phyloP scores from a whole-genome alignment of 23 red algal species.

The Agarophyton chilense region DNA sequence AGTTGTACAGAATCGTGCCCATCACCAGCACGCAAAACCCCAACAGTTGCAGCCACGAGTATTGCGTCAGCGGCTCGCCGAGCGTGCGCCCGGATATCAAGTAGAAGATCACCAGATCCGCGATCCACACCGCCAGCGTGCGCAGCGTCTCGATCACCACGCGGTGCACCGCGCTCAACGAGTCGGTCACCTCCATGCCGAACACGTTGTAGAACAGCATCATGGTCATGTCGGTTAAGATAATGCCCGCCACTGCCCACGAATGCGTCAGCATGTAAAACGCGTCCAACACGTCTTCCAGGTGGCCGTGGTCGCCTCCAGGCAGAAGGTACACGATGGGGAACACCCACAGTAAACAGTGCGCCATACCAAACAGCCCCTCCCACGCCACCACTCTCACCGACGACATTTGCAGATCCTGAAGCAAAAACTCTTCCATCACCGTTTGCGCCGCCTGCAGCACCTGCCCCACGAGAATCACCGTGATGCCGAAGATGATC shows the following conservation, averaged over 20 bases:
- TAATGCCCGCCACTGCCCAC: slow-evolving; percentile 61
- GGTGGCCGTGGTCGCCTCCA: slow-evolving; percentile 77
- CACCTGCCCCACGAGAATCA: slow-evolving; percentile 89
- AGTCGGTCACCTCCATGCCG: slow-evolving; percentile 92
- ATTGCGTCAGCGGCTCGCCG: slow-evolving; percentile 85
- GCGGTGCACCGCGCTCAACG: slow-evolving; percentile 79
- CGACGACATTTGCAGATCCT: slow-evolving; percentile 82
- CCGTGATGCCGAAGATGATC: slow-evolving; percentile 69
- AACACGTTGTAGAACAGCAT: slow-evolving; percentile 97
- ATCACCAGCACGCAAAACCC: slow-evolving; percentile 85
- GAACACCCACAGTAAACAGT: slow-evolving; percentile 79
- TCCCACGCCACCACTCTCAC: slow-evolving; percentile 93
- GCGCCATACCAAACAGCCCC: slow-evolving; percentile 87
- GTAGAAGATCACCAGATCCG: slow-evolving; percentile 90
- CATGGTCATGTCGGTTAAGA: slow-evolving; percentile 70
- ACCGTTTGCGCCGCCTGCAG: slow-evolving; percentile 88
- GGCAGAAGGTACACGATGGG: slow-evolving; percentile 85
- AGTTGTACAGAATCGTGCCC: slow-evolving; percentile 90
- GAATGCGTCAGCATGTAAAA: slow-evolving; percentile 87
- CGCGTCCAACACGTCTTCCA: slow-evolving; percentile 86
- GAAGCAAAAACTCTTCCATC: slow-evolving; percentile 90
- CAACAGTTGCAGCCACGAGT: slow-evolving; percentile 79
- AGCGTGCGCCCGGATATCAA: slow-evolving; percentile 65
- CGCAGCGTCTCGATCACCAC: slow-evolving; percentile 95
- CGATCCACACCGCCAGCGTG: slow-evolving; percentile 92